phyloP scores from a whole-genome alignment of 306 rosid genomes.

The Lagenaria siceraria region DNA sequence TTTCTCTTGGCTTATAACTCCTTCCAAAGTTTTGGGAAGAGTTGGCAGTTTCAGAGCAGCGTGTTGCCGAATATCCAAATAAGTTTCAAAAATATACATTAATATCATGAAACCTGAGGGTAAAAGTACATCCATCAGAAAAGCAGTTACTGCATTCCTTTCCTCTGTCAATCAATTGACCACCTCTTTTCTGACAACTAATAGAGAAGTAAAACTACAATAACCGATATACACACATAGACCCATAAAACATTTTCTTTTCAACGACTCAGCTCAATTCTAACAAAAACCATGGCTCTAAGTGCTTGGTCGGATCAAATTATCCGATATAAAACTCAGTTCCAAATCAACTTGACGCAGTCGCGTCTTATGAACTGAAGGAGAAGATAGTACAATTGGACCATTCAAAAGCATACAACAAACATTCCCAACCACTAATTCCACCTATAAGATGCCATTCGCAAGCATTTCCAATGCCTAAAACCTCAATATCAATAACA shows the following conservation, averaged over 20 bases:
- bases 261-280: not conserved
- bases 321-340: not conserved
- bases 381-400: not conserved
- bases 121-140: not conserved
- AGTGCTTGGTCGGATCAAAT: not conserved
- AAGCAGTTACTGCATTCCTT: not conserved
- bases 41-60: slow-evolving; percentile 63
- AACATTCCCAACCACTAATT: not conserved
- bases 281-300: not conserved
- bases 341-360: not conserved
- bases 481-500: not conserved
- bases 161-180: not conserved
- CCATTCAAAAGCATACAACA: not conserved
- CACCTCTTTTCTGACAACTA: not conserved
- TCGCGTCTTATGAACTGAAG: not conserved
- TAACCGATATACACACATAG: not conserved
- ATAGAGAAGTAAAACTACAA: not conserved
- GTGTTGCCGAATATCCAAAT: slow-evolving; percentile 87
- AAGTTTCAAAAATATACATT: slow-evolving; percentile 78
- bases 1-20: slow-evolving; percentile 89
- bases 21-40: slow-evolving; percentile 82
- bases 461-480: not conserved
- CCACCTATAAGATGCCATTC: not conserved
- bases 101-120: slow-evolving; percentile 77
- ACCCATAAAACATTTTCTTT: not conserved